phyloP scores from a whole-genome alignment of 163 green algal species.

The Scenedesmus sp. region DNA sequence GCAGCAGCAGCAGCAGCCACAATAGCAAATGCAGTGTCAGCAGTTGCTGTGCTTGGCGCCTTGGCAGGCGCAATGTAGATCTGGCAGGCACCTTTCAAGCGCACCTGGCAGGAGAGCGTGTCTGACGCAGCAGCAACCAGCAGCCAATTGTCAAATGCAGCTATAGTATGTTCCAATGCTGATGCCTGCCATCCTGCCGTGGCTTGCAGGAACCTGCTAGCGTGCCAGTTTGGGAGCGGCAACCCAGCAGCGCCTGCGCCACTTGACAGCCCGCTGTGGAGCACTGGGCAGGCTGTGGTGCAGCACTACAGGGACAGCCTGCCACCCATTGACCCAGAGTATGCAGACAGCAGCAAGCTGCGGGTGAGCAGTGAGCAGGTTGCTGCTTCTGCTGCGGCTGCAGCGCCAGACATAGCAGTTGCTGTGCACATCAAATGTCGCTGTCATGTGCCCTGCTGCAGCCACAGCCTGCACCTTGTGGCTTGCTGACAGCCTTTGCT shows the following conservation, averaged over 20 bases:
- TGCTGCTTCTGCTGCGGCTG: too few relatives aligned
- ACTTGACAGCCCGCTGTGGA: slow-evolving; percentile 34
- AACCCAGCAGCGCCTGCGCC: neutral
- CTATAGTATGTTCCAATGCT: too few relatives aligned
- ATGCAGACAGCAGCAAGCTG: slow-evolving; percentile 45
- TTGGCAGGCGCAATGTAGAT: neutral
- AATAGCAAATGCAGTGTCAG: neutral
- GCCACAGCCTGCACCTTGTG: neutral
- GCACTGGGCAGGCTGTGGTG: slow-evolving; percentile 44
- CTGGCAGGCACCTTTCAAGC: neutral
- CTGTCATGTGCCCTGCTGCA: neutral
- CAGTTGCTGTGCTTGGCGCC: neutral
- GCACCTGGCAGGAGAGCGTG: too few relatives aligned
- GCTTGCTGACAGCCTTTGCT: neutral
- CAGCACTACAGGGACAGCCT: slow-evolving; percentile 30
- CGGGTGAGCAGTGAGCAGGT: neutral
- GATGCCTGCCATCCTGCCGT: neutral
- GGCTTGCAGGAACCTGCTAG: slow-evolving; percentile 24
- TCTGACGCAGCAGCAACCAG: neutral
- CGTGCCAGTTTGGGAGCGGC: slow-evolving; percentile 2
- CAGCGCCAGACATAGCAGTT: too few relatives aligned
- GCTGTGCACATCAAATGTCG: too few relatives aligned
- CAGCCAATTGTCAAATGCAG: neutral
- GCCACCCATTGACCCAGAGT: slow-evolving; percentile 43
- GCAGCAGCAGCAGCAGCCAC: slow-evolving; percentile 6